These are phyloP conservation scores for Porcisia hertigi DNA, from an alignment of 208 protist species.

Conservation along the genomic window DNA sequence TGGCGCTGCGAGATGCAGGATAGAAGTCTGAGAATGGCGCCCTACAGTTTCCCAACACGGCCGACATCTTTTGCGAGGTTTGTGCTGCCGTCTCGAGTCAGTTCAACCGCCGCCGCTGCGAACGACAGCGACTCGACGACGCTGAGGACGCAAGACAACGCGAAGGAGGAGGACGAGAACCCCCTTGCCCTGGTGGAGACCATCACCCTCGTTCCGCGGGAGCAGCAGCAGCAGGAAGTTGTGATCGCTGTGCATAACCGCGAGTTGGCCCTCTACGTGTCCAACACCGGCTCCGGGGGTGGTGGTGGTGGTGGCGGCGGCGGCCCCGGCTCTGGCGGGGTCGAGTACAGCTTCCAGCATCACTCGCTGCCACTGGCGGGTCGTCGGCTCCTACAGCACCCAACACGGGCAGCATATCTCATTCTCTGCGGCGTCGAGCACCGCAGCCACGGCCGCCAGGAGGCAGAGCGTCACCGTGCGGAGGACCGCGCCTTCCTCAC, in stretches of 20 bases:
- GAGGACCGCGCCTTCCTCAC: conserved; percentile 29
- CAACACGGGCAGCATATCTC: conserved; percentile 59
- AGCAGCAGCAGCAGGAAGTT: conserved; percentile 51
- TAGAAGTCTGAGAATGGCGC: conserved; percentile 59
- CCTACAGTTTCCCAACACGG: conserved; percentile 66
- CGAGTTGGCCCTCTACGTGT: conserved; percentile 65
- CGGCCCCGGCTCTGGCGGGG: conserved; percentile 25
- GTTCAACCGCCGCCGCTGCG: neutral
- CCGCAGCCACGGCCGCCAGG: conserved; percentile 47
- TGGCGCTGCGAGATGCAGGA: conserved; percentile 75
- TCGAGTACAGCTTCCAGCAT: conserved; percentile 77
- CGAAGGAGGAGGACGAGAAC: conserved; percentile 15
- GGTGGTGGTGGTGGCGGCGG: conserved; percentile 13
- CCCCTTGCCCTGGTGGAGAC: conserved; percentile 12
- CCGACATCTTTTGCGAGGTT: conserved; percentile 68
- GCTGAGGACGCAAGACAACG: conserved; percentile 11
- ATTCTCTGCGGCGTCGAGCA: conserved; percentile 69
- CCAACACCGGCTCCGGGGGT: conserved; percentile 21
- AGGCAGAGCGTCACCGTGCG: conserved; percentile 32
- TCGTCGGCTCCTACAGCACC: conserved; percentile 67
- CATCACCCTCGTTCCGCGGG: conserved; percentile 22
- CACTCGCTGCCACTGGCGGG: conserved; percentile 65
- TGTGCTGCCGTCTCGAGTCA: conserved; percentile 33
- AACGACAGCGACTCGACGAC: conserved; percentile 1
- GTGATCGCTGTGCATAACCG: conserved; percentile 65